A percentile compares a stretch with the other conserved stretches of the same genome.
These are phyloP conservation scores for Chlorella sp. DNA, from an alignment of 139 green algal genomes.

Conservation along the genomic window DNA sequence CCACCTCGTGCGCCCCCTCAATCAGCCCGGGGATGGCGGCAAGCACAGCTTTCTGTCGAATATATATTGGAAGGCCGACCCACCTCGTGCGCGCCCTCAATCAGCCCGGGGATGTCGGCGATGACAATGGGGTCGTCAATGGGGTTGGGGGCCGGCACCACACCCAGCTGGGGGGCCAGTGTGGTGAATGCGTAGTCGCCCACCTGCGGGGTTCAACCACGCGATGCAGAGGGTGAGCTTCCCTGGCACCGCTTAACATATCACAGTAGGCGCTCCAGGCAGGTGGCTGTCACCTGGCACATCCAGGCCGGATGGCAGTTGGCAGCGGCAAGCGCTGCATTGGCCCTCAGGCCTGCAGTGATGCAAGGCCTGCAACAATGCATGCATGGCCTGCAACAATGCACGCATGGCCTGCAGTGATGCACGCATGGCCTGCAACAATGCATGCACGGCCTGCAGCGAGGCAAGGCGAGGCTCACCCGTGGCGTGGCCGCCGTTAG, in stretches of 20 bases:
- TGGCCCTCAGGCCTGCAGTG: no score
- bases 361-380: no score
- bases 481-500: slow-evolving; percentile 64
- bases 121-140: slow-evolving; percentile 36
- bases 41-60: slow-evolving; percentile 24
- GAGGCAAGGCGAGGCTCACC: neutral
- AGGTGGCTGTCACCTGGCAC: no score
- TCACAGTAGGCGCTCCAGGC: no score
- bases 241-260: no score
- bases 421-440: no score
- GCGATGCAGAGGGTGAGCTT: no score
- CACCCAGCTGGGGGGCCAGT: slow-evolving; percentile 78
- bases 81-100: slow-evolving; percentile 19
- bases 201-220: slow-evolving; percentile 46
- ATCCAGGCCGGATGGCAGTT: no score
- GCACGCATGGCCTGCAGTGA: no score
- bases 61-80: neutral
- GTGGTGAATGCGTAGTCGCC: slow-evolving; percentile 85
- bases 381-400: no score
- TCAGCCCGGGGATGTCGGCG: slow-evolving; percentile 76
- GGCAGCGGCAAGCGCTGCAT: no score
- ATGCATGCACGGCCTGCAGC: no score
- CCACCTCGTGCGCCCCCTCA: neutral
- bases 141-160: slow-evolving; percentile 31
- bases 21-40: slow-evolving; percentile 74